phyloP scores from a whole-genome alignment of 225 moss, liverwort and hornwort species.

The Rhytidiadelphus loreus region DNA sequence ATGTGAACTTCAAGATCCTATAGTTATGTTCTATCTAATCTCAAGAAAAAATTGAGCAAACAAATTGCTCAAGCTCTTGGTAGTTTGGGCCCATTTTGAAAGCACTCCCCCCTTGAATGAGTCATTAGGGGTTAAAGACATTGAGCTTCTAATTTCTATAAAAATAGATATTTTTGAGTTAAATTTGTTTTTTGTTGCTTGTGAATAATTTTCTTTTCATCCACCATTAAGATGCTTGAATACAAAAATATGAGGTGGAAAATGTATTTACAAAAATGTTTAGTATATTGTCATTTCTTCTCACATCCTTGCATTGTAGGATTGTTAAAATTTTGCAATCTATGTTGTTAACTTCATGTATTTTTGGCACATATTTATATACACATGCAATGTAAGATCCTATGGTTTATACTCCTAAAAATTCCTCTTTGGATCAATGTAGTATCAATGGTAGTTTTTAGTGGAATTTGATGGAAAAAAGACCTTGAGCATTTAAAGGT shows the following conservation, averaged over 20 bases:
- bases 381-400: not conserved
- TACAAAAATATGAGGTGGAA: not conserved
- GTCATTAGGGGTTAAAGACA: too few relatives aligned
- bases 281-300: not conserved
- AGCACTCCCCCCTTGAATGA: too few relatives aligned
- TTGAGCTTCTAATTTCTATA: not conserved
- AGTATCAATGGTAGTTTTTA: not conserved
- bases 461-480: not conserved
- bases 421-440: too few relatives aligned
- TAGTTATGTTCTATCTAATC: too few relatives aligned
- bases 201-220: not conserved
- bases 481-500: accelerated
- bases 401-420: accelerated
- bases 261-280: not conserved
- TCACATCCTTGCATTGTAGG: not conserved
- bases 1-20: too few relatives aligned
- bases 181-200: not conserved
- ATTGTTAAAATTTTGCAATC: too few relatives aligned
- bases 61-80: too few relatives aligned
- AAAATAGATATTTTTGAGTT: too few relatives aligned
- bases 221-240: not conserved
- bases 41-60: too few relatives aligned
- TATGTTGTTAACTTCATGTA: accelerated
- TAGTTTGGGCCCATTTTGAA: too few relatives aligned
- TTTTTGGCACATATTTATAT: not conserved